Base-by-base conservation (phyloP, 2,329 filamentous ascomycete species). In the Thielaviopsis ethacetica region DNA sequence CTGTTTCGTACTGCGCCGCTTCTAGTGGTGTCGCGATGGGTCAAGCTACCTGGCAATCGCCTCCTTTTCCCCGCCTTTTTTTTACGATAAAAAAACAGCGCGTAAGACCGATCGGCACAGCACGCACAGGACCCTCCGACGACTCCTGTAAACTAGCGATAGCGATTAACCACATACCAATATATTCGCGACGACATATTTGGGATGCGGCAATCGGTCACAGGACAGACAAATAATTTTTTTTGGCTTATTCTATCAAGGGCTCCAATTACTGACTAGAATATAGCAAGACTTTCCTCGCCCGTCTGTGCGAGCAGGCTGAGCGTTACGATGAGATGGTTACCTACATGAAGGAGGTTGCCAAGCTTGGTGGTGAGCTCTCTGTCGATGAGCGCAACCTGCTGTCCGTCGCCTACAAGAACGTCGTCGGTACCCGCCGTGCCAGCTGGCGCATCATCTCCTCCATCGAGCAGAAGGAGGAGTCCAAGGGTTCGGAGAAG, bases 271-370 rank as follows among this genome's bases (percentile, higher is more conserved):
- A 56, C 59, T 61, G 56, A 61, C 60, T 51, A 41, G 26, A n/a
- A 38, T 56, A 72, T 74, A 95, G 90, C 86, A 97, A 97, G 86
- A 97, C 93, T 73, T 97, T 97, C 83, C 89, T 97, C 75, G 93
- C 93, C 76, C 86, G 93, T 80, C 90, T 98, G 73, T 97, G 93
- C 82, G 93, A 97, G 88, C 93, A 98, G 85, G 93, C 93, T 73
- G 93, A 97, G 83, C 91, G 91, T 73, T 98, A 98, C 79, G 91
- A 98, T 91, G 91, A 96, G 78, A 96, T 97, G 91, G 91, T 97
- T 67, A 90, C 95, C 81, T 95, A 96, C 84, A 97, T 97, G 91
- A 97, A 96, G 85, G 84, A 87, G 67, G 91, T 96, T 70, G 91
- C 87, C 66, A 88, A 91, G 72, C n/a, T n/a, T n/a, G 83, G 88